Percentiles rank a stretch among this genome's conserved stretches.
Conservation (phyloP, 495 filamentous ascomycete genomes). For the Lentithecium fluviatile region DNA sequence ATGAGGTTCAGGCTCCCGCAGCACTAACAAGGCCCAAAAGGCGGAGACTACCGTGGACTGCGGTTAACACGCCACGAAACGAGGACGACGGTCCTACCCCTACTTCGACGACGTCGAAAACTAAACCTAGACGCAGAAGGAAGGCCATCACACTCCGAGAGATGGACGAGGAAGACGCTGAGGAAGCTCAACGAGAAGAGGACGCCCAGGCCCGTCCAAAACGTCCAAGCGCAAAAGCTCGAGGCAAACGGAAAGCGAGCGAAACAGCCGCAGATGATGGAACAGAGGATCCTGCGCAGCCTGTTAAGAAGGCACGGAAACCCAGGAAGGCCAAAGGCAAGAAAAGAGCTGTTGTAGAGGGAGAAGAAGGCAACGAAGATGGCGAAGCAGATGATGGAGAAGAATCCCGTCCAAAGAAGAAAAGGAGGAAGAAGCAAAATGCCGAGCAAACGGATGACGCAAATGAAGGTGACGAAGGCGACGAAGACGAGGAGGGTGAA, state of each 20-base stretch:
- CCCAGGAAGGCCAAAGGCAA: constrained; percentile 37
- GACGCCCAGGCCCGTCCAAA: constrained; percentile 24
- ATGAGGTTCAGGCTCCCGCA: no score
- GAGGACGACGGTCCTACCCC: neutral
- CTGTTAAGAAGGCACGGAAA: constrained; percentile 27
- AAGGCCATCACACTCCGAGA: neutral
- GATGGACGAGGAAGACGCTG: constrained; percentile 24
- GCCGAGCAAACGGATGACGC: neutral
- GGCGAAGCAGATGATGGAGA: neutral
- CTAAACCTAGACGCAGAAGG: neutral
- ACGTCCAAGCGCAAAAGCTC: constrained; percentile 13
- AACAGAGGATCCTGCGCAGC: constrained; percentile 27
- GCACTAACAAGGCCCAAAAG: no score
- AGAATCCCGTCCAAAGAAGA: neutral
- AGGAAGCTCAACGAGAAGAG: constrained; percentile 36
- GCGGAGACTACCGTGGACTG: no score
- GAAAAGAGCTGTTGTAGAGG: constrained; percentile 24
- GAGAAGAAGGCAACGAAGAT: neutral
- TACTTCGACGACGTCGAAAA: neutral
- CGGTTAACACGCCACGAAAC: no score
- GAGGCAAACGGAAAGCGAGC: constrained; percentile 15
- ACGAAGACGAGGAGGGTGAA: constrained; percentile 1
- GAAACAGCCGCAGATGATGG: neutral
- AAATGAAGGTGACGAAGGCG: neutral
- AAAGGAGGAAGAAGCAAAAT: neutral